These are phyloP conservation scores for Ganoderma meredithae DNA, from an alignment of 1,284 basidiomycete genomes.

Conservation along the genomic window DNA sequence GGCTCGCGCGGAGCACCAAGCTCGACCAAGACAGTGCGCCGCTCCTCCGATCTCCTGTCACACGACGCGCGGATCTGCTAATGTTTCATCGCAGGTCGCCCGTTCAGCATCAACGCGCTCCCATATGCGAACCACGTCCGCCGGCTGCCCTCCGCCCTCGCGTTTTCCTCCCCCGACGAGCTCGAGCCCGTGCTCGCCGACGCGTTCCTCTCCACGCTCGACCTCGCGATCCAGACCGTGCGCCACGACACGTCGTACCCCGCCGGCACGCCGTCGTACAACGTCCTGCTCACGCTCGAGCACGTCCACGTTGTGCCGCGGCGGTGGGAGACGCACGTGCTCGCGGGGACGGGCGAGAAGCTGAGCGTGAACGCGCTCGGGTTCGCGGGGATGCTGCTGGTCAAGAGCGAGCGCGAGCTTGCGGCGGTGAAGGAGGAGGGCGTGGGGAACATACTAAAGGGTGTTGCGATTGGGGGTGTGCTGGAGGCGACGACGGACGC, in stretches of 20 bases:
- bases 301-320: slow-evolving; percentile 88
- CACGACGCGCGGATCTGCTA: neutral
- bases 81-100: neutral
- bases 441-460: slow-evolving; percentile 63
- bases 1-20: slow-evolving; percentile 61
- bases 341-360: slow-evolving; percentile 57
- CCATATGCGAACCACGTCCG: slow-evolving; percentile 85
- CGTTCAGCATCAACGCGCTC: slow-evolving; percentile 14
- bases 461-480: slow-evolving; percentile 68
- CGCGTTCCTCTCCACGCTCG: slow-evolving; percentile 78
- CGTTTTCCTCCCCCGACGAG: slow-evolving; percentile 50
- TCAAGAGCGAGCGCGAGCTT: slow-evolving; percentile 79
- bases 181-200: slow-evolving; percentile 65
- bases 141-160: slow-evolving; percentile 63
- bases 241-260: slow-evolving; percentile 70
- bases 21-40: slow-evolving; percentile 67
- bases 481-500: slow-evolving; percentile 58
- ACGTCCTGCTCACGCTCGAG: slow-evolving; percentile 82
- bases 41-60: slow-evolving; percentile 7
- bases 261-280: slow-evolving; percentile 76
- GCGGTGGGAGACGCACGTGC: slow-evolving; percentile 59
- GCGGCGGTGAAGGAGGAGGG: slow-evolving; percentile 69
- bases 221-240: slow-evolving; percentile 80
- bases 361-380: slow-evolving; percentile 85
- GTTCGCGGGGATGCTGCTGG: slow-evolving; percentile 88